A percentile compares a stretch with the other conserved stretches of the same genome.
Evolutionary conservation across 805 yeast genomes (phyloP).

Genomic region (Wickerhamomyces bovis): DNA sequence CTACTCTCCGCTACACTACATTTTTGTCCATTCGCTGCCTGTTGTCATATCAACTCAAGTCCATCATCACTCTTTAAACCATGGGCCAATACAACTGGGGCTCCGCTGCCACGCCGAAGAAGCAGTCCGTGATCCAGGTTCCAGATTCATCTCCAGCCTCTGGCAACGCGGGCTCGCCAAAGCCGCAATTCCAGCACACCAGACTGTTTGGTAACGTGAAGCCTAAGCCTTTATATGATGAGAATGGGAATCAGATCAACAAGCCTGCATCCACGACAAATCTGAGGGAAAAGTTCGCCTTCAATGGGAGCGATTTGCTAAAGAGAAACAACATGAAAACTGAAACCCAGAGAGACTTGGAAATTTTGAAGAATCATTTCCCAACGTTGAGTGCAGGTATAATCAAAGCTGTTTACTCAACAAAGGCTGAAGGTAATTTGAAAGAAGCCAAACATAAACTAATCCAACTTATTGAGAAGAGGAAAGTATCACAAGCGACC

Average conservation of each 20-base stretch:
- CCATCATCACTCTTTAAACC: not conserved
- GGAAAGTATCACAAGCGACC: conserved; percentile 19
- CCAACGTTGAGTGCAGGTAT: conserved; percentile 28
- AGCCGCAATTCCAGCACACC: not conserved
- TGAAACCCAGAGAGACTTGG: conserved; percentile 15
- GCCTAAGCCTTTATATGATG: conserved; percentile 7
- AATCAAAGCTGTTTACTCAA: conserved; percentile 33
- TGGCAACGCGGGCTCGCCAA: conserved; percentile 7
- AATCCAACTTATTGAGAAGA: conserved; percentile 25
- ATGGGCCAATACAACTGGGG: conserved; percentile 8
- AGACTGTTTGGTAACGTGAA: conserved; percentile 5
- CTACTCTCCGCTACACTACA: not conserved
- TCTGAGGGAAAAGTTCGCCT: conserved; percentile 39
- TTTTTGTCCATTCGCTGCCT: not conserved
- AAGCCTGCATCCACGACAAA: conserved; percentile 4
- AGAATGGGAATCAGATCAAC: not conserved
- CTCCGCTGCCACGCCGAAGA: conserved; percentile 15
- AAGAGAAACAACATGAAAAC: conserved; percentile 8
- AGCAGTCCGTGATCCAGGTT: conserved; percentile 35
- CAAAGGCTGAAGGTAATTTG: conserved; percentile 30
- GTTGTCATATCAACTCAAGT: not conserved
- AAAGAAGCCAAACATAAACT: conserved; percentile 28
- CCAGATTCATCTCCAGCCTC: conserved; percentile 43
- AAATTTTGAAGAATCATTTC: conserved; percentile 24
- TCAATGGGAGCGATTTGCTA: conserved; percentile 25